Evolutionary conservation across 2,329 filamentous ascomycete genomes (phyloP).

Genomic region (Alternaria brassicae): DNA sequence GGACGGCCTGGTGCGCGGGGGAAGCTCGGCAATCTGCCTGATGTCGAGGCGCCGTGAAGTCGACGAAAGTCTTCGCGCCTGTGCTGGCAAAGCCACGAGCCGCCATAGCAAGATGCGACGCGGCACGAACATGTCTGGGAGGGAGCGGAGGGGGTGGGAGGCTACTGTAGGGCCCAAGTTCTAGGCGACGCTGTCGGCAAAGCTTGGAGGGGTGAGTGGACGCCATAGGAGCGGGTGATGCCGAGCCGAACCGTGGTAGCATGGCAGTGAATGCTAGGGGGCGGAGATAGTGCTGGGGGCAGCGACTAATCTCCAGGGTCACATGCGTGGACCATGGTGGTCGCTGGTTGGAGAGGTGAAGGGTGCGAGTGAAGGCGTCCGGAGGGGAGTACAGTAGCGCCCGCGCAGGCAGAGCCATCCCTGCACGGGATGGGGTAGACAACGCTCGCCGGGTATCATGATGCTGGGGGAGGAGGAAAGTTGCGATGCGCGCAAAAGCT

Average conservation of each 20-base stretch:
- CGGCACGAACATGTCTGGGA: slow-evolving; percentile 28
- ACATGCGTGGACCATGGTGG: slow-evolving; percentile 8
- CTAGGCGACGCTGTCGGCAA: slow-evolving; percentile 16
- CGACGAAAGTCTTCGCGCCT: slow-evolving; percentile 36
- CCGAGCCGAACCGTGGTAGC: slow-evolving; percentile 1
- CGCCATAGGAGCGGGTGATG: slow-evolving; percentile 24
- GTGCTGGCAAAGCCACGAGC: slow-evolving; percentile 16
- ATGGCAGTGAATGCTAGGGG: slow-evolving; percentile 8
- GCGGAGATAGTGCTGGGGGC: slow-evolving; percentile 14
- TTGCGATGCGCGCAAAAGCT: no score
- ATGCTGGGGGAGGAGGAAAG: slow-evolving; percentile 11
- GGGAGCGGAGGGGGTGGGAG: not conserved
- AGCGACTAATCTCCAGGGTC: slow-evolving; percentile 17
- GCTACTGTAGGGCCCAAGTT: slow-evolving; percentile 11
- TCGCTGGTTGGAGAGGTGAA: not conserved
- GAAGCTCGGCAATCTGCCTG: slow-evolving; percentile 43
- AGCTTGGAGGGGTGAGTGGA: slow-evolving; percentile 9
- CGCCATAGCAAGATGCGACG: slow-evolving; percentile 37
- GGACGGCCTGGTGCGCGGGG: slow-evolving; percentile 42
- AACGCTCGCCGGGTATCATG: slow-evolving; percentile 18
- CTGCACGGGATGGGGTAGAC: slow-evolving; percentile 17
- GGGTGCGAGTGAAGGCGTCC: slow-evolving; percentile 16
- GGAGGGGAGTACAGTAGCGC: slow-evolving; percentile 17
- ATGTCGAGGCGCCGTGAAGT: slow-evolving; percentile 32
- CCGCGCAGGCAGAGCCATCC: slow-evolving; percentile 7